These are phyloP conservation scores for Brassica rapa DNA, from an alignment of 345 rosid genomes.

Conservation along the genomic window DNA sequence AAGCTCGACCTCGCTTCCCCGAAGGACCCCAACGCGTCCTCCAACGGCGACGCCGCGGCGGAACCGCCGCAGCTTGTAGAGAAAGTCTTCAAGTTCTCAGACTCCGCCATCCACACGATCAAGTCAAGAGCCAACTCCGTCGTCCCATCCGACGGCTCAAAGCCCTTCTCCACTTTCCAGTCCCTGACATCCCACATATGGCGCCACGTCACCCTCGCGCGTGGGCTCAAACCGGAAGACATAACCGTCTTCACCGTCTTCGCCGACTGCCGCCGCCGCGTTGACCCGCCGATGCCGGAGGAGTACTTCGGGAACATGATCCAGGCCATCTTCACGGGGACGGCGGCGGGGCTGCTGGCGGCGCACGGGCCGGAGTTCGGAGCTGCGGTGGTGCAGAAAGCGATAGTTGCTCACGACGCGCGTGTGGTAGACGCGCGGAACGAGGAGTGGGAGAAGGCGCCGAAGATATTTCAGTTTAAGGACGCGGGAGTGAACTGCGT, in stretches of 20 bases:
- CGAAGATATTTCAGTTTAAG: slow-evolving; percentile 78
- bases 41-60: slow-evolving; percentile 45
- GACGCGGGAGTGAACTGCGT: slow-evolving; percentile 91
- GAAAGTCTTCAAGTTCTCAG: slow-evolving; percentile 75
- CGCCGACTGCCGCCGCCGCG: slow-evolving; percentile 82
- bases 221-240: slow-evolving; percentile 77
- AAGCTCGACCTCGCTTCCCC: slow-evolving; percentile 65
- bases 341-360: slow-evolving; percentile 63
- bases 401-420: slow-evolving; percentile 65
- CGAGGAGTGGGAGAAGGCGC: slow-evolving; percentile 76
- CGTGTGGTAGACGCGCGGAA: slow-evolving; percentile 71
- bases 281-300: slow-evolving; percentile 80
- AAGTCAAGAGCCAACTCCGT: slow-evolving; percentile 61
- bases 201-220: slow-evolving; percentile 86
- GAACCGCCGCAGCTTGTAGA: slow-evolving; percentile 54
- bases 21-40: slow-evolving; percentile 37
- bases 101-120: slow-evolving; percentile 61
- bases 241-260: slow-evolving; percentile 81
- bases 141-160: slow-evolving; percentile 53
- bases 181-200: slow-evolving; percentile 76
- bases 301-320: slow-evolving; percentile 86
- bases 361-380: slow-evolving; percentile 72
- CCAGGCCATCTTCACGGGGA: slow-evolving; percentile 86
- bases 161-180: slow-evolving; percentile 89
- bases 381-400: slow-evolving; percentile 72